Conservation (phyloP, 1,284 basidiomycete genomes). For the Malassezia furfur region DNA sequence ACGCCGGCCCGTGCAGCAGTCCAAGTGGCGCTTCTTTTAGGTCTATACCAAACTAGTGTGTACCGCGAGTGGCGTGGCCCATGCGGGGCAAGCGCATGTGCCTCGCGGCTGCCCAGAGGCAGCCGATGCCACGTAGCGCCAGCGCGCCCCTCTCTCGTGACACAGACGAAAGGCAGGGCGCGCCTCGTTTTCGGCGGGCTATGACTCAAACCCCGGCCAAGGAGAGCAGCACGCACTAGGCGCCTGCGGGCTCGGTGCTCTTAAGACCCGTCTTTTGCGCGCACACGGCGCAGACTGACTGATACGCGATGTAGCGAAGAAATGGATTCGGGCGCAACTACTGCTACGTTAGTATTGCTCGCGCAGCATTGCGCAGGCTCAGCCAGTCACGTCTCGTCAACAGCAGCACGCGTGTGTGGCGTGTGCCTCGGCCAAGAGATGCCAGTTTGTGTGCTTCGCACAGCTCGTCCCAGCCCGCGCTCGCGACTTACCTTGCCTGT, state of each 20-base stretch:
- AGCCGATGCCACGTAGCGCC: not conserved
- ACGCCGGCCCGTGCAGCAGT: conserved; percentile 8
- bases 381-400: conserved; percentile 13
- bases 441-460: conserved; percentile 17
- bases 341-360: not conserved
- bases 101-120: not conserved
- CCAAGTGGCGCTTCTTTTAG: conserved; percentile 39
- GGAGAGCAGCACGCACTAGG: not conserved
- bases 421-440: conserved; percentile 19
- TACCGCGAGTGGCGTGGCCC: not conserved
- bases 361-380: not conserved
- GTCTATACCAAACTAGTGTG: not conserved
- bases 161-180: conserved; percentile 6
- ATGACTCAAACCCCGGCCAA: conserved; percentile 23
- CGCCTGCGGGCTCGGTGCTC: conserved; percentile 17
- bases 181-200: conserved; percentile 18
- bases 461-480: conserved; percentile 3
- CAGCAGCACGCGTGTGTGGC: not conserved
- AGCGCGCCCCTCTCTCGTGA: conserved; percentile 9
- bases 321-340: not conserved
- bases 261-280: conserved; percentile 19
- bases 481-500: not conserved
- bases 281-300: not conserved
- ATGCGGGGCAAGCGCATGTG: not conserved
- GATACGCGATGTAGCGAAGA: not conserved